Percentiles rank a stretch among this genome's conserved stretches.
These are phyloP conservation scores for Penicillium decumbens DNA, from an alignment of 2,329 filamentous ascomycete genomes.

Conservation along the genomic window DNA sequence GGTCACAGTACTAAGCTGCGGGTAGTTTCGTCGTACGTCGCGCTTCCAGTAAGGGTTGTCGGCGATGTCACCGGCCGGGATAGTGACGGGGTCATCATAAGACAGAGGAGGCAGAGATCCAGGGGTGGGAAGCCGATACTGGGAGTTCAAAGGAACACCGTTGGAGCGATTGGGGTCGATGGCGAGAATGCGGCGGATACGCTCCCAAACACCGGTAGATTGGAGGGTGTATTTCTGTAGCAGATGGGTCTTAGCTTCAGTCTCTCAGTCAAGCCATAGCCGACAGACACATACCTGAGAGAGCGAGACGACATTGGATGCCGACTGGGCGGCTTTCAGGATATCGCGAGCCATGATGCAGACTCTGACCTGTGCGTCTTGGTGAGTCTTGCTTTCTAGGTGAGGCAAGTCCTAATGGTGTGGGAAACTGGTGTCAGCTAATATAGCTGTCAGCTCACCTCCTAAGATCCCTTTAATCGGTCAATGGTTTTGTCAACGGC, in stretches of 20 bases:
- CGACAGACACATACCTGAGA: slow-evolving; percentile 29
- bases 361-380: slow-evolving; percentile 23
- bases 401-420: too few species aligned
- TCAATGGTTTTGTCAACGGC: slow-evolving; percentile 10
- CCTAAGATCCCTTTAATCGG: slow-evolving; percentile 8
- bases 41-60: slow-evolving; percentile 97
- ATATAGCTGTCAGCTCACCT: slow-evolving; percentile 8
- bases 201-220: slow-evolving; percentile 82
- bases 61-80: slow-evolving; percentile 80
- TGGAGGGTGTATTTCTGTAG: slow-evolving; percentile 91
- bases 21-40: slow-evolving; percentile 77
- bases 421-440: background rate
- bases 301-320: slow-evolving; percentile 36
- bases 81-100: slow-evolving; percentile 78
- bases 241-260: background rate
- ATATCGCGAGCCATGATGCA: slow-evolving; percentile 36
- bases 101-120: slow-evolving; percentile 63
- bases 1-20: slow-evolving; percentile 69
- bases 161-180: slow-evolving; percentile 85
- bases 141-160: slow-evolving; percentile 86
- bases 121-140: slow-evolving; percentile 82
- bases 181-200: slow-evolving; percentile 69
- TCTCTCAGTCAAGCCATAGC: background rate
- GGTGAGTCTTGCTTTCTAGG: slow-evolving; percentile 5
- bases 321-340: slow-evolving; percentile 39